These are phyloP conservation scores for Trametes cubensis DNA, from an alignment of 768 basidiomycete species.

Conservation along the genomic window DNA sequence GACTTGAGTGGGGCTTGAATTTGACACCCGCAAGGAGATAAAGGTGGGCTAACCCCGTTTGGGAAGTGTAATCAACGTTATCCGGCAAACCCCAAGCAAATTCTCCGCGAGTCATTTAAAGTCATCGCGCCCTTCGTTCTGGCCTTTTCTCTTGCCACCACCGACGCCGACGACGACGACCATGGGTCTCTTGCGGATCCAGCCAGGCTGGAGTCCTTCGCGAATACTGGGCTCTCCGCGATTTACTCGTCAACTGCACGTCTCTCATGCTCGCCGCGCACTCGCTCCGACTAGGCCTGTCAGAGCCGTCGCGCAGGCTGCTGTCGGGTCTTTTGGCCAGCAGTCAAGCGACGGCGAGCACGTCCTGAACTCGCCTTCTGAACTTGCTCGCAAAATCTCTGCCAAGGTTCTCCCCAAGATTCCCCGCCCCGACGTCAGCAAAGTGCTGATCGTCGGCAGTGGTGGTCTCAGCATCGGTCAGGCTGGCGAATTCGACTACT, in stretches of 20 bases:
- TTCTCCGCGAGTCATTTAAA: constrained; percentile 19
- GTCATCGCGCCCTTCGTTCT: not conserved
- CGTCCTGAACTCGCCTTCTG: constrained; percentile 91
- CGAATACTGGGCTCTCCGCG: constrained; percentile 21
- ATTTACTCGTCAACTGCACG: constrained; percentile 47
- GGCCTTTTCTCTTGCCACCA: constrained; percentile 18
- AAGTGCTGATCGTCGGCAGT: constrained; percentile 94
- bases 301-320: constrained; percentile 73
- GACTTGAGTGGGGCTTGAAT: not conserved
- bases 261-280: constrained; percentile 41
- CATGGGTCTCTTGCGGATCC: constrained; percentile 30
- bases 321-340: constrained; percentile 64
- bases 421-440: constrained; percentile 87
- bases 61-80: constrained; percentile 16
- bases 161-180: constrained; percentile 24
- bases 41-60: constrained; percentile 4
- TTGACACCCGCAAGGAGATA: not conserved
- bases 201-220: constrained; percentile 23
- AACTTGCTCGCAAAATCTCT: constrained; percentile 89
- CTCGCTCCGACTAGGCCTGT: constrained; percentile 51
- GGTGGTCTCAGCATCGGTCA: constrained; percentile 98
- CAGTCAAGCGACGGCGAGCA: constrained; percentile 52
- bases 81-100: constrained; percentile 3
- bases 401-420: constrained; percentile 93
- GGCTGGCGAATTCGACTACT: constrained; percentile 99